These are phyloP conservation scores for Chaetomium tenue DNA, from an alignment of 495 filamentous ascomycete genomes.

Conservation along the genomic window DNA sequence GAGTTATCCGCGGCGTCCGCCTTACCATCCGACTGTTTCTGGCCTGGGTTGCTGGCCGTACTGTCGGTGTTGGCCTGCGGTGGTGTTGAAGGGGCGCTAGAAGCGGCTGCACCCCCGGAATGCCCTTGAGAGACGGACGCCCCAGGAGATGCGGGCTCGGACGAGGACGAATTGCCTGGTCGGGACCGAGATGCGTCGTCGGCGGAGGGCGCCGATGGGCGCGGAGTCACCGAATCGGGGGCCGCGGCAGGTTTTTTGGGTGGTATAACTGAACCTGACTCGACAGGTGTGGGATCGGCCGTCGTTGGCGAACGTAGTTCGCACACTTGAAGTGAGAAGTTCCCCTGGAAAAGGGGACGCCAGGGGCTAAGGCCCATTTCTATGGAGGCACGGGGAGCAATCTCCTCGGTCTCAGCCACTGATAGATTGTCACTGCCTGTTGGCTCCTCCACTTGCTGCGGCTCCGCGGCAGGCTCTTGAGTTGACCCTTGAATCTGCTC, in stretches of 20 bases:
- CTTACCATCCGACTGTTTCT: conserved; percentile 19
- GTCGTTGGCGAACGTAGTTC: conserved; percentile 32
- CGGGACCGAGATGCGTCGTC: conserved; percentile 13
- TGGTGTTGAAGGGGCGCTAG: conserved; percentile 9
- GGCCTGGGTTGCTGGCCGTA: conserved; percentile 3
- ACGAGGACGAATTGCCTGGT: conserved; percentile 14
- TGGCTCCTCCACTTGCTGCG: conserved; percentile 31
- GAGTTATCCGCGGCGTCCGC: conserved; percentile 13
- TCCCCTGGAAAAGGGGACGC: conserved; percentile 26
- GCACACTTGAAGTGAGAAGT: conserved; percentile 26
- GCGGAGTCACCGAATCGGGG: conserved; percentile 13
- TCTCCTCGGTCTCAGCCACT: conserved; percentile 16
- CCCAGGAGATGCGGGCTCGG: conserved; percentile 14
- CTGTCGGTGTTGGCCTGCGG: conserved; percentile 18
- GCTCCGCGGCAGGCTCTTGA: conserved; percentile 33
- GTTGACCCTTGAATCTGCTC: conserved; percentile 39
- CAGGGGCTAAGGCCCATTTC: conserved; percentile 35
- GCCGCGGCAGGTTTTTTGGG: conserved; percentile 8
- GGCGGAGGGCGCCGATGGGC: conserved; percentile 14
- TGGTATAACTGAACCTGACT: conserved; percentile 11
- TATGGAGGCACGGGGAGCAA: not conserved
- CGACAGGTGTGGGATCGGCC: conserved; percentile 29
- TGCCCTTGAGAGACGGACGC: conserved; percentile 16
- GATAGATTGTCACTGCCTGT: conserved; percentile 3
- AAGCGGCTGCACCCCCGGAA: conserved; percentile 5